phyloP scores from a whole-genome alignment of 768 basidiomycete species.

The Psilocybe cyanescens region DNA sequence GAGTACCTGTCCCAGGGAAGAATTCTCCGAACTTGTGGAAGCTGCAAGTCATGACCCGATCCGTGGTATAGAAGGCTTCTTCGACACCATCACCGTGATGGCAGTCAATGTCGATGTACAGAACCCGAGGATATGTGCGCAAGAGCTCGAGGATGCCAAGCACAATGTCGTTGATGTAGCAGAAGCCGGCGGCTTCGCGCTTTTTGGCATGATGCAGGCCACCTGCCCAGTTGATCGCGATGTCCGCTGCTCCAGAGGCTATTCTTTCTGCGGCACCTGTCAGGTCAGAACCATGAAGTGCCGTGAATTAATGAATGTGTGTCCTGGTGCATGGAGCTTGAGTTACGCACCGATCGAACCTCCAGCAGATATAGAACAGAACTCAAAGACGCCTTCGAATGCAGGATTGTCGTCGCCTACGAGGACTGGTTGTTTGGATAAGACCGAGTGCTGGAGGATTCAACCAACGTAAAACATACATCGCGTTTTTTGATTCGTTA shows the following conservation, averaged over 20 bases:
- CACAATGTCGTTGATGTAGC: conserved; percentile 98
- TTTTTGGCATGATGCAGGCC: conserved; percentile 99
- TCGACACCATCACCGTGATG: conserved; percentile 99
- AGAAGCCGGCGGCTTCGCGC: conserved; percentile 96
- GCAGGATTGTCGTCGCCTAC: conserved; percentile 95
- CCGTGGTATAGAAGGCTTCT: conserved; percentile 97
- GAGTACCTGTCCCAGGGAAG: conserved; percentile 87
- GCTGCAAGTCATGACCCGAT: conserved; percentile 95
- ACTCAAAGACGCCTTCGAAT: conserved; percentile 95
- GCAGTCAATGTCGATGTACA: conserved; percentile 98
- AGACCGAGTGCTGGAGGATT: not conserved
- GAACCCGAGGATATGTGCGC: conserved; percentile 80
- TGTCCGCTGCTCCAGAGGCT: conserved; percentile 83
- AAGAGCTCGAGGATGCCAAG: conserved; percentile 92
- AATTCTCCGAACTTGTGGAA: conserved; percentile 98
- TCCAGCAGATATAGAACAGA: conserved; percentile 93
- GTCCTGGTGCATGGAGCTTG: not conserved
- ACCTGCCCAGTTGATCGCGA: conserved; percentile 97
- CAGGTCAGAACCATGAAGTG: conserved; percentile 35
- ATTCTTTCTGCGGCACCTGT: conserved; percentile 84
- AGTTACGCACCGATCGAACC: conserved; percentile 78
- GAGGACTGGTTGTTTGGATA: conserved; percentile 52
- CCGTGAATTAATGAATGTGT: not conserved
- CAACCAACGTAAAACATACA: conserved; percentile 55
- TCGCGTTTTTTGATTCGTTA: conserved; percentile 82